Evolutionary conservation across 257 asterid species (phyloP).

Genomic region (Galeopsis tetrahit): DNA sequence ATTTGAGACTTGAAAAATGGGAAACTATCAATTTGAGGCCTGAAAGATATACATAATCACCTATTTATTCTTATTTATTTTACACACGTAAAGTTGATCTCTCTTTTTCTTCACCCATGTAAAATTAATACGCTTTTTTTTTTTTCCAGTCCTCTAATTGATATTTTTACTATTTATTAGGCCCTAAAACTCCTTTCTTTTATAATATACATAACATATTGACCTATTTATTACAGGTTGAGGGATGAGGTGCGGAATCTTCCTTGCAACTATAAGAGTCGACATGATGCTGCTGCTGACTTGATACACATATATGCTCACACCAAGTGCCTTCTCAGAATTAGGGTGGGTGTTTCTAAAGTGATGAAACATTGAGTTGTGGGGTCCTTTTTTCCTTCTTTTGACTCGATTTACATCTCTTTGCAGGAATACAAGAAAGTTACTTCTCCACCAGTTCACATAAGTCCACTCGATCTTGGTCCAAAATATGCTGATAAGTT

Average conservation of each 20-base stretch:
- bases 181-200: too few relatives aligned
- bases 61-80: too few relatives aligned
- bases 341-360: constrained; percentile 60
- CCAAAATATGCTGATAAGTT: constrained; percentile 84
- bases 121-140: too few relatives aligned
- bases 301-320: constrained; percentile 90
- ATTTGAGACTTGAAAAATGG: too few relatives aligned
- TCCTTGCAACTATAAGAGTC: constrained; percentile 84
- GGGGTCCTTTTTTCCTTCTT: constrained; percentile 9
- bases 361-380: constrained; percentile 22
- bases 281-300: constrained; percentile 99
- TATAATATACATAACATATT: constrained; percentile 27
- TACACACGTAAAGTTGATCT: too few relatives aligned
- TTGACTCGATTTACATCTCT: constrained; percentile 21
- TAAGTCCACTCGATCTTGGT: constrained; percentile 94
- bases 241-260: constrained; percentile 97
- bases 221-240: constrained; percentile 66
- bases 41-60: too few relatives aligned
- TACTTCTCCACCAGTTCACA: constrained; percentile 90
- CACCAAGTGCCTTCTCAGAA: constrained; percentile 76
- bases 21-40: too few relatives aligned
- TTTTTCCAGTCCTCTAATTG: too few relatives aligned
- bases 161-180: too few relatives aligned
- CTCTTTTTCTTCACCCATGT: too few relatives aligned
- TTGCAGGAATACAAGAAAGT: constrained; percentile 83